Evolutionary conservation across 345 rosid genomes (phyloP).

Genomic region (Syzygium grande): DNA sequence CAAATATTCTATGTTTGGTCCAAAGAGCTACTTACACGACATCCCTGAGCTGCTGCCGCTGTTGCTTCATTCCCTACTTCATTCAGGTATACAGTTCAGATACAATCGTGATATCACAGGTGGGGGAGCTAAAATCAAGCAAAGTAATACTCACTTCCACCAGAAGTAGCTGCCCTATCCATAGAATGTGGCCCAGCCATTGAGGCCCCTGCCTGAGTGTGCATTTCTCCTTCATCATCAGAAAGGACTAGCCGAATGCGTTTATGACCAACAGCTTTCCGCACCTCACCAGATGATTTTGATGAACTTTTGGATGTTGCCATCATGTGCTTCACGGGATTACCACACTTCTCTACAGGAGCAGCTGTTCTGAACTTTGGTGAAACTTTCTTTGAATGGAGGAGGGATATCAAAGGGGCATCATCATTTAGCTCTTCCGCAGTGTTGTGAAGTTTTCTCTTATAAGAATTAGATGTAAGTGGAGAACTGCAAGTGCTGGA

Average conservation of each 20-base stretch:
- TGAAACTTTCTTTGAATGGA: constrained; percentile 30
- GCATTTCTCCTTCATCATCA: constrained; percentile 74
- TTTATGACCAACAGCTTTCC: constrained; percentile 53
- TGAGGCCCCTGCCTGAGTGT: constrained; percentile 24
- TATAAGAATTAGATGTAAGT: constrained; percentile 24
- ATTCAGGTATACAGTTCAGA: not conserved
- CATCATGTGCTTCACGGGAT: constrained; percentile 14
- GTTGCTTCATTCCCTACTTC: not conserved
- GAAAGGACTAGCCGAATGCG: constrained; percentile 65
- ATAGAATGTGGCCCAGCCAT: constrained; percentile 12
- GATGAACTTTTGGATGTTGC: constrained; percentile 24
- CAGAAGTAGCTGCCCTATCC: constrained; percentile 44
- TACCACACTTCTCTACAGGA: constrained; percentile 14
- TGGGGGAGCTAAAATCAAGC: not conserved
- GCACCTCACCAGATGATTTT: constrained; percentile 29
- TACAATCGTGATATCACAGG: not conserved
- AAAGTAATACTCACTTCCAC: constrained; percentile 34
- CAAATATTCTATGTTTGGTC: not conserved
- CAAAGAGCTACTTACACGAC: not conserved
- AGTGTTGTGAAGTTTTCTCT: constrained; percentile 20
- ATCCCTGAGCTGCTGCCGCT: not conserved
- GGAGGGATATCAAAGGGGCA: constrained; percentile 52
- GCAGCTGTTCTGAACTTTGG: constrained; percentile 14
- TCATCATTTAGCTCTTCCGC: constrained; percentile 47
- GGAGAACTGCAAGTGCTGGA: constrained; percentile 26